Conservation (phyloP, 2,329 filamentous ascomycete species). For the Ophiosphaerella korrae region DNA sequence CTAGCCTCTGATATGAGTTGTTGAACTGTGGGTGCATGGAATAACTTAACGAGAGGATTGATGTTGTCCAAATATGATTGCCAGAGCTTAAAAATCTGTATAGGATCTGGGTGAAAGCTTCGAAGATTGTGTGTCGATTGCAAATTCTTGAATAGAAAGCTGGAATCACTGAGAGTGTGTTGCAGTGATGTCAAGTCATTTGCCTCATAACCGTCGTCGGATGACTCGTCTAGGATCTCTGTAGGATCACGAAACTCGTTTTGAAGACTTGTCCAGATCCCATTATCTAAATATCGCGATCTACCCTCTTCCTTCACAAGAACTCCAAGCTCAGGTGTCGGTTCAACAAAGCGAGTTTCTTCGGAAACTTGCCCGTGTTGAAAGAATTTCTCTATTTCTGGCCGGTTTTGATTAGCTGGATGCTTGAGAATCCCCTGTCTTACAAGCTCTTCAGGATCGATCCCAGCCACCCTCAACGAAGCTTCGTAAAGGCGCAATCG, state of each 20-base stretch:
- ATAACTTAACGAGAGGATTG: slow-evolving; percentile 73
- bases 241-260: slow-evolving; percentile 36
- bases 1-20: slow-evolving; percentile 68
- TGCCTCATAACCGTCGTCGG: slow-evolving; percentile 29
- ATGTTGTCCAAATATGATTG: slow-evolving; percentile 75
- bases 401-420: background rate
- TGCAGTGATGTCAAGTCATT: background rate
- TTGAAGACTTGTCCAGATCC: slow-evolving; percentile 38
- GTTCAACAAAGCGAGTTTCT: background rate
- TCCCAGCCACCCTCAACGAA: slow-evolving; percentile 31
- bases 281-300: slow-evolving; percentile 40
- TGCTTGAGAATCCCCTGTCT: slow-evolving; percentile 10
- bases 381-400: slow-evolving; percentile 8
- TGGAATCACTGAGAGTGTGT: slow-evolving; percentile 9
- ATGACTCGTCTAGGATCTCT: slow-evolving; percentile 36
- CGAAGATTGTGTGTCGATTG: slow-evolving; percentile 17
- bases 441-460: slow-evolving; percentile 32
- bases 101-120: slow-evolving; percentile 64
- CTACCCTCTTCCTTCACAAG: slow-evolving; percentile 34
- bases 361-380: background rate
- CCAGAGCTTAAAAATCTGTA: slow-evolving; percentile 74
- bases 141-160: slow-evolving; percentile 26
- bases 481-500: slow-evolving; percentile 39
- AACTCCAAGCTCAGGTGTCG: slow-evolving; percentile 16
- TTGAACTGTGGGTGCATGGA: slow-evolving; percentile 74